Conservation (phyloP, 176 grass and related monocot genomes). For the Poa pratensis region DNA sequence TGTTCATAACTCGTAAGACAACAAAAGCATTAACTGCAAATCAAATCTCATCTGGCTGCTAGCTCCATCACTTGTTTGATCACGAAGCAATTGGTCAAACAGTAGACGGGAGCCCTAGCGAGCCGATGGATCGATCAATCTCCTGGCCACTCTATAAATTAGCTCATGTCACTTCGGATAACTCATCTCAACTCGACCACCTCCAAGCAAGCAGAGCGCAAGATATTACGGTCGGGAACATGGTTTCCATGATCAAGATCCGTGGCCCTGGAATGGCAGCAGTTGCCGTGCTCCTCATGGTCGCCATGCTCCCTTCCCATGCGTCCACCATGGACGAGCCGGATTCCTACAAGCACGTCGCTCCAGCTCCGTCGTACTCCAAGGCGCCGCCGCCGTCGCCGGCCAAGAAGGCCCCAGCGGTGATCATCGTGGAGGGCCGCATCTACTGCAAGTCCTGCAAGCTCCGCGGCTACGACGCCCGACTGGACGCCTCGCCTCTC, state of each 20-base stretch:
- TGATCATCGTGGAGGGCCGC: constrained; percentile 54
- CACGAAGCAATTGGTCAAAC: constrained; percentile 32
- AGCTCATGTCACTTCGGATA: background rate
- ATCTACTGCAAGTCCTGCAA: constrained; percentile 59
- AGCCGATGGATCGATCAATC: background rate
- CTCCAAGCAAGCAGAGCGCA: background rate
- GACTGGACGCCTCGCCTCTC: constrained; percentile 28
- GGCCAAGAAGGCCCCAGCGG: constrained; percentile 22
- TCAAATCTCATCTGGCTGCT: constrained; percentile 23
- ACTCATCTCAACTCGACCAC: background rate
- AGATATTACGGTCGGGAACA: background rate
- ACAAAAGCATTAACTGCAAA: constrained; percentile 42
- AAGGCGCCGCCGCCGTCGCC: background rate
- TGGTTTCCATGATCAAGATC: constrained; percentile 30
- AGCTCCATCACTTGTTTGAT: constrained; percentile 32
- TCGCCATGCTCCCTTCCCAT: background rate
- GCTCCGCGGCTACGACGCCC: constrained; percentile 30
- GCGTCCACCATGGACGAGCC: constrained; percentile 23
- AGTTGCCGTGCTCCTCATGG: constrained; percentile 22
- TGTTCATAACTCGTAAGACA: constrained; percentile 6
- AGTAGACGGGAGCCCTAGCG: background rate
- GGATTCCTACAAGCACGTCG: background rate
- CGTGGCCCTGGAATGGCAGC: background rate
- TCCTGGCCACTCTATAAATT: constrained; percentile 44
- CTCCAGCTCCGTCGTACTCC: background rate